These are phyloP conservation scores for Afroboletus lepidellus DNA, from an alignment of 1,284 basidiomycete species.

Conservation along the genomic window DNA sequence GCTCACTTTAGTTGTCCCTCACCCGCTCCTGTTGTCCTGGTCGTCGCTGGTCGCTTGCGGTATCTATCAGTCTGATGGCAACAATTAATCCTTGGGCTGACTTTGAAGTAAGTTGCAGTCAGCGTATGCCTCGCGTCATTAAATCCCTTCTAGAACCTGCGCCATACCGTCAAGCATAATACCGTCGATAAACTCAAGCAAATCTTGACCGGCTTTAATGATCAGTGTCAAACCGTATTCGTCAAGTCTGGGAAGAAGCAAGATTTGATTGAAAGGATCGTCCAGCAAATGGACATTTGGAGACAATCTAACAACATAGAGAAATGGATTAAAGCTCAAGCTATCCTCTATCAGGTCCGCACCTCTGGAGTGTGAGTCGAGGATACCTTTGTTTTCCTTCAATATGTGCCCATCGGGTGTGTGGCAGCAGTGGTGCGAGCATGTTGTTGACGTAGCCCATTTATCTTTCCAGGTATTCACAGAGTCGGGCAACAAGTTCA, in stretches of 20 bases:
- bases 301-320: slow-evolving; percentile 52
- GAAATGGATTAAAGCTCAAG: slow-evolving; percentile 64
- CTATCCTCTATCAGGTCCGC: slow-evolving; percentile 60
- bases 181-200: slow-evolving; percentile 82
- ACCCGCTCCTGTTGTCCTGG: slow-evolving; percentile 14
- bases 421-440: slow-evolving; percentile 11
- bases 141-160: slow-evolving; percentile 40
- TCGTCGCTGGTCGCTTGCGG: slow-evolving; percentile 4
- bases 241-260: slow-evolving; percentile 81
- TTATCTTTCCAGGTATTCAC: slow-evolving; percentile 25
- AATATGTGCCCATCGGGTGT: slow-evolving; percentile 6
- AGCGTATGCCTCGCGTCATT: slow-evolving; percentile 10
- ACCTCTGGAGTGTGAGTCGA: slow-evolving; percentile 57
- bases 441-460: slow-evolving; percentile 14
- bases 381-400: slow-evolving; percentile 9
- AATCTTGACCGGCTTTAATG: slow-evolving; percentile 70
- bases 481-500: slow-evolving; percentile 25
- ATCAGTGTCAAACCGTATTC: slow-evolving; percentile 65
- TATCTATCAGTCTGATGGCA: slow-evolving; percentile 25
- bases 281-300: slow-evolving; percentile 56
- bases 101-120: slow-evolving; percentile 32
- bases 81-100: slow-evolving; percentile 34
- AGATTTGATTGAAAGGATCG: slow-evolving; percentile 75
- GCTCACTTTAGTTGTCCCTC: slow-evolving; percentile 8
- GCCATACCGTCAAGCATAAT: slow-evolving; percentile 48